Evolutionary conservation across 768 basidiomycete species (phyloP), one percentile per base, ranked within the genome.

Genomic region (Cubamyces lactineus): DNA sequence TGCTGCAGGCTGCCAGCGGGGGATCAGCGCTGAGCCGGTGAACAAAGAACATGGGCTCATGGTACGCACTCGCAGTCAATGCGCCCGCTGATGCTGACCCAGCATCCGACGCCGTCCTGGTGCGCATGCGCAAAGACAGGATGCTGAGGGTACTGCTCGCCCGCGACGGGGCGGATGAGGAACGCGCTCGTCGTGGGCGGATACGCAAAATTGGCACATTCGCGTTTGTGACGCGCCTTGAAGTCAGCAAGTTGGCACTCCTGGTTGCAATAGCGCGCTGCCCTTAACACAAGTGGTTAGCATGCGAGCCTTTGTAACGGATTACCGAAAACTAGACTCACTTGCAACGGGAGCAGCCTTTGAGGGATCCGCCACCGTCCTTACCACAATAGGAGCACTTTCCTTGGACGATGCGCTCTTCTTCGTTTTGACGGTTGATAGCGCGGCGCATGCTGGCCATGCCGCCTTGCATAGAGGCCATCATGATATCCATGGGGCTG

Each of bases 331-430:
- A 6, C 17, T n/a, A 6, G 2, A 42, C 53, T 40, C 5, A 61
- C 60, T 55, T 61, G 60, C 60, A 61, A 2, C 53, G 53, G 5
- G 60, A 55, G 16, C 60, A 61, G 16, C 40, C 50, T 28, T 55
- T 55, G 40, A 61, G 53, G 8, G 53, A 28, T 6, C n/a, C 21
- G 2, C 47, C 39, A n/a, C 53, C 47, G 1, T 55, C 26, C n/a
- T 55, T 55, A 1, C 48, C 53, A 41, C 60, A 61, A 15, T 42
- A 50, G 2, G 47, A 12, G 40, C 60, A 61, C 4, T 8, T 49
- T 5, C 47, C 46, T 39, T 55, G 19, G n/a, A 26, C 24, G 11
- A 50, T 28, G 24, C 47, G 46, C 19, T 49, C 40, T 5, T 61
- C 26, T 19, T 55, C 39, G 23, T 55, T 42, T 6, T 41, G 24